Evolutionary conservation across 106 monocot genomes (phyloP), one percentile per base, ranked within the genome.

Genomic region (Dendrobium officinale): DNA sequence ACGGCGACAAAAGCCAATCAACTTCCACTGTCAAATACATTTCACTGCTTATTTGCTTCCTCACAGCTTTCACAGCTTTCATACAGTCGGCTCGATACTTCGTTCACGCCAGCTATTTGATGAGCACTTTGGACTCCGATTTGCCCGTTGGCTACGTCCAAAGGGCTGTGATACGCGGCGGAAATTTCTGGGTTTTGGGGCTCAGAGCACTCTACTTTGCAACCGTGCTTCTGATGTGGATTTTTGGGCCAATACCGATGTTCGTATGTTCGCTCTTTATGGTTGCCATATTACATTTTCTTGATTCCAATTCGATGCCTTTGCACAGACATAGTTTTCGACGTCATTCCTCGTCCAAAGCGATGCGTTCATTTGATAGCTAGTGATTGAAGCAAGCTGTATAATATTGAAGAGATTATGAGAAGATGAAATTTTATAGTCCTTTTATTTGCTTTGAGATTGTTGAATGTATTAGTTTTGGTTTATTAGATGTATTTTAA

Each of bases 191-290:
- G 94, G 83, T 91, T 24, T 42, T 77, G 75, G 94, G 94, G 0
- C 72, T 91, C 10, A 67, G 94, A 6, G 88, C 91, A 6, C 78
- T 94, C 5, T 91, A 91, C 80, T 86, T 94, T 3, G 91, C 94
- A 0, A 91, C 91, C 13, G 84, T 86, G 3, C 72, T 91, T 73
- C 61, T 94, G 77, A 81, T 90, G 75, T 94, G 94, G 94, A 87
- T 94, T 13, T 94, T 94, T 26, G 94, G 94, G 7, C 94, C 91
- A 0, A 88, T 94, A 3, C 91, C 91, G 2, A 94, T 94, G 94
- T 94, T 94, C 6, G 43, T 29, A 0, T 81, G 89, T 80, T 91
- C 91, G 2, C 77, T 91, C 11, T 73, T 80, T 45, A 88, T 85
- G 86, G 91, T 91, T 55, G n/a, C 78, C 9, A 56, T 84, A 4